Evolutionary conservation across 1,284 basidiomycete genomes (phyloP).

Genomic region (Boletellus deceptivus): DNA sequence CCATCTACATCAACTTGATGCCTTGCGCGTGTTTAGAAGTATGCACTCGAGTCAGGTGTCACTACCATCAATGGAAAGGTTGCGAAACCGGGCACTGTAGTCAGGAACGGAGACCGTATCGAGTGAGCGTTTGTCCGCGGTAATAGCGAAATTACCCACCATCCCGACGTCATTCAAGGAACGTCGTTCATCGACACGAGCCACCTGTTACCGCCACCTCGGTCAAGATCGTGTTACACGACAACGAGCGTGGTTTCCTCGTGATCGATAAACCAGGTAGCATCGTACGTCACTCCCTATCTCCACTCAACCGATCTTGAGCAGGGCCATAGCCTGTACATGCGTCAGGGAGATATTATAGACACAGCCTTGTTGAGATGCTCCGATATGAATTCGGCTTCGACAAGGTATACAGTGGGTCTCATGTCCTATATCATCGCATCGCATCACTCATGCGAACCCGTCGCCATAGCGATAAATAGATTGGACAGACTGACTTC

Average conservation of each 20-base stretch:
- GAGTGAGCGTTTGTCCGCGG: conserved; percentile 58
- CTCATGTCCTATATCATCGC: conserved; percentile 2
- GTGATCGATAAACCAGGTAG: conserved; percentile 95
- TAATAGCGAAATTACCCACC: conserved; percentile 1
- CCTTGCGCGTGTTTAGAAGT: conserved; percentile 52
- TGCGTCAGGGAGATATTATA: conserved; percentile 83
- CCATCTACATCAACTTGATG: neutral
- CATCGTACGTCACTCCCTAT: conserved; percentile 51
- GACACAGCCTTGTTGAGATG: conserved; percentile 87
- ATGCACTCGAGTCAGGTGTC: conserved; percentile 91
- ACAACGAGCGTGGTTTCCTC: conserved; percentile 79
- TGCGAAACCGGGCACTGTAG: conserved; percentile 76
- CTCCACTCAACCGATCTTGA: neutral
- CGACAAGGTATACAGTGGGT: conserved; percentile 80
- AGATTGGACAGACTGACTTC: conserved; percentile 93
- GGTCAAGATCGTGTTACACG: conserved; percentile 77
- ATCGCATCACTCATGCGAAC: conserved; percentile 6
- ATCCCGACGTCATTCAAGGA: conserved; percentile 47
- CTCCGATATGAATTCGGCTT: conserved; percentile 84
- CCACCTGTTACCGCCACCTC: conserved; percentile 90
- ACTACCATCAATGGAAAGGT: conserved; percentile 89
- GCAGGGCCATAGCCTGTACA: conserved; percentile 70
- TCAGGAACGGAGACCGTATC: conserved; percentile 87
- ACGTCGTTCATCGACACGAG: conserved; percentile 94
- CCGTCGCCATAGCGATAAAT: conserved; percentile 74